Conservation (phyloP, 2,329 filamentous ascomycete species). For the Xylariaceae sp. region DNA sequence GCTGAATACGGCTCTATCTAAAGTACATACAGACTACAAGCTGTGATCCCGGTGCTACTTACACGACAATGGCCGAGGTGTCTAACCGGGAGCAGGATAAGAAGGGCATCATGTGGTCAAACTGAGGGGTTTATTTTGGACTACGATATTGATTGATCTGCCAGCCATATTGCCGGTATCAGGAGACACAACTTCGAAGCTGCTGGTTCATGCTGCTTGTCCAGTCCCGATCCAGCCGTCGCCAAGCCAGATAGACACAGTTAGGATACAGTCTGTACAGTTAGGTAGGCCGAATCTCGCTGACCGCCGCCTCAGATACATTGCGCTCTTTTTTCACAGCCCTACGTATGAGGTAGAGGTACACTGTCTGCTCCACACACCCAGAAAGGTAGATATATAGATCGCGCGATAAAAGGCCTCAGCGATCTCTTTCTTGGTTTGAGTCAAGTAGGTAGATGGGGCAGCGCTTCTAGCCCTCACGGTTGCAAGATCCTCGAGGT, state of each 20-base stretch:
- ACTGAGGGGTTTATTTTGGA: neutral
- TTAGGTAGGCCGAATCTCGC: neutral
- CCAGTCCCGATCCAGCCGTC: neutral
- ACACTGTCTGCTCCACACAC: neutral
- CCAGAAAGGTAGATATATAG: neutral
- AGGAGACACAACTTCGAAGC: neutral
- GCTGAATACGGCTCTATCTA: no score
- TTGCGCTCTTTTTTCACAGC: no score
- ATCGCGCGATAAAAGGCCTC: neutral
- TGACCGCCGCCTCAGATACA: neutral
- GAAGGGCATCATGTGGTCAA: neutral
- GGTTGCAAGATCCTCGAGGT: neutral
- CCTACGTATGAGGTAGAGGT: no score
- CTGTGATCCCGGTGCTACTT: neutral
- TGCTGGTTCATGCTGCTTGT: neutral
- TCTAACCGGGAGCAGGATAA: no score
- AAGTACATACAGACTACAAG: neutral
- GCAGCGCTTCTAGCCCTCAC: neutral
- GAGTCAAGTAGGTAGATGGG: neutral
- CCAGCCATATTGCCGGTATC: neutral
- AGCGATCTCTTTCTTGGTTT: neutral
- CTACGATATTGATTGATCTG: no score
- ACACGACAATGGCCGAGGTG: no score
- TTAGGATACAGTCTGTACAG: neutral
- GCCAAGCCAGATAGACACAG: neutral